Evolutionary conservation across 345 rosid species (phyloP).

Genomic region (Populus euphratica): DNA sequence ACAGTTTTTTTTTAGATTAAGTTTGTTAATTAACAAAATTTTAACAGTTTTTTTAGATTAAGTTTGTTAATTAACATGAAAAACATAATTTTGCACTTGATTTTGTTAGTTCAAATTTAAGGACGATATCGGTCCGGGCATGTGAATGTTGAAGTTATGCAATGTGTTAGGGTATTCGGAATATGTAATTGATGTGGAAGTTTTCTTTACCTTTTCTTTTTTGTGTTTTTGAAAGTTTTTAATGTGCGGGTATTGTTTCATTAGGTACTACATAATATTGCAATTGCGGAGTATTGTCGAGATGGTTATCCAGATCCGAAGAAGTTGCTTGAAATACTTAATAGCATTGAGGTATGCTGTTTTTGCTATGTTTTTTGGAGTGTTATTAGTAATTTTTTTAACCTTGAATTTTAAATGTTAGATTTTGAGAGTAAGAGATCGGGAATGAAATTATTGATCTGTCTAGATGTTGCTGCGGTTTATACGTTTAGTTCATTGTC

Average conservation of each 20-base stretch:
- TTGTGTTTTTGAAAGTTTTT: conserved; percentile 9
- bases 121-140: neutral
- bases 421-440: neutral
- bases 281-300: conserved; percentile 66
- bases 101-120: neutral
- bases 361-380: neutral
- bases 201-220: neutral
- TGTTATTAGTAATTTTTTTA: neutral
- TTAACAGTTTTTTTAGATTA: neutral
- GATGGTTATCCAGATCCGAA: conserved; percentile 71
- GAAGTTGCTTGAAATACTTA: conserved; percentile 69
- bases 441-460: neutral
- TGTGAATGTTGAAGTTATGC: neutral
- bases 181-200: neutral
- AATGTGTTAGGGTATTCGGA: neutral
- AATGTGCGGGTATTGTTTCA: conserved; percentile 11
- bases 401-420: neutral
- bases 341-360: conserved; percentile 59
- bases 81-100: no score
- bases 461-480: neutral
- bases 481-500: neutral
- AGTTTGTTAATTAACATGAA: neutral
- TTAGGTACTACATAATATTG: conserved; percentile 90
- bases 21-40: neutral
- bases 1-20: neutral